These are phyloP conservation scores for Wallacemonas rigidus DNA, from an alignment of 208 protist genomes.

Conservation along the genomic window DNA sequence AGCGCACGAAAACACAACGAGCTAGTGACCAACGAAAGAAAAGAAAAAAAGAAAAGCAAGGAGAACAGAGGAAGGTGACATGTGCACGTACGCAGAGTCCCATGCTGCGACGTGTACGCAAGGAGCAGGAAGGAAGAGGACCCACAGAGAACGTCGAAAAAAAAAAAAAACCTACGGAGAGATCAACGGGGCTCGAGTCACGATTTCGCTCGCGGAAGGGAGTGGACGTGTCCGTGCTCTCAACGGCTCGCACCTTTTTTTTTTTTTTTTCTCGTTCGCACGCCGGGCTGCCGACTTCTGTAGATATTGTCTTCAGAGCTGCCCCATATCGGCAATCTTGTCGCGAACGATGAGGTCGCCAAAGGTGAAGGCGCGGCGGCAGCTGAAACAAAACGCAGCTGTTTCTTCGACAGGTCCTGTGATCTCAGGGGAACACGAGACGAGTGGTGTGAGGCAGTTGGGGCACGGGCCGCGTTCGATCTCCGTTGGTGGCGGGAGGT, in stretches of 20 bases:
- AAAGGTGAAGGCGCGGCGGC: constrained; percentile 75
- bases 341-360: constrained; percentile 47
- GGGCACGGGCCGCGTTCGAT: constrained; percentile 66
- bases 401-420: constrained; percentile 30
- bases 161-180: not conserved
- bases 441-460: constrained; percentile 59
- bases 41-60: constrained; percentile 9
- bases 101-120: too few species aligned
- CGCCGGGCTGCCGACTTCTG: too few species aligned
- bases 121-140: not conserved
- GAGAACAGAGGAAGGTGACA: too few species aligned
- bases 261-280: constrained; percentile 4
- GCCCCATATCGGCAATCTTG: constrained; percentile 19
- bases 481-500: constrained; percentile 26
- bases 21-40: not conserved
- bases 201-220: too few species aligned
- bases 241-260: not conserved
- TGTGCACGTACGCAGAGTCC: too few species aligned
- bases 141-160: not conserved
- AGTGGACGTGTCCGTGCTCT: too few species aligned
- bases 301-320: constrained; percentile 6
- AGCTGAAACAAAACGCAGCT: constrained; percentile 85
- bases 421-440: constrained; percentile 29
- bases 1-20: too few species aligned
- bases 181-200: not conserved